These are phyloP conservation scores for Adansonia grandidieri DNA, from an alignment of 441 rosid genomes.

Conservation along the genomic window DNA sequence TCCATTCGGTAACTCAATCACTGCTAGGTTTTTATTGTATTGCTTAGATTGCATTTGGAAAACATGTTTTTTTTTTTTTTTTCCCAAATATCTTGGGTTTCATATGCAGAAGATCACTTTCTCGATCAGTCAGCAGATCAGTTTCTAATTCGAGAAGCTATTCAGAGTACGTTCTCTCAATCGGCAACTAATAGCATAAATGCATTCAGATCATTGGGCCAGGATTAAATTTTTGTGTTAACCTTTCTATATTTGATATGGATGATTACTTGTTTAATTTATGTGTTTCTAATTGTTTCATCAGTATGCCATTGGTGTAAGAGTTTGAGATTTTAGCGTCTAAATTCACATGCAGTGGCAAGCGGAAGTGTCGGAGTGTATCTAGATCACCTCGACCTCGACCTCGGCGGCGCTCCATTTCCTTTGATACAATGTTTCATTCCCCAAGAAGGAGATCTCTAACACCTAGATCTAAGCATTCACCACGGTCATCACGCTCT, in stretches of 20 bases:
- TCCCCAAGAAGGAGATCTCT: conserved; percentile 53
- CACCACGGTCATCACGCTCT: conserved; percentile 37
- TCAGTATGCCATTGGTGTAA: not conserved
- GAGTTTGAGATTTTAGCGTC: conserved; percentile 13
- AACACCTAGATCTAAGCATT: conserved; percentile 40
- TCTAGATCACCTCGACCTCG: conserved; percentile 69
- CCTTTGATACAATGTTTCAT: conserved; percentile 39
- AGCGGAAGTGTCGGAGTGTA: conserved; percentile 63
- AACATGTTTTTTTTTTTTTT: conserved; percentile 8
- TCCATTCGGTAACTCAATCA: conserved; percentile 42
- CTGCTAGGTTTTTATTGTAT: conserved; percentile 12
- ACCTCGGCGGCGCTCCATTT: conserved; percentile 40
- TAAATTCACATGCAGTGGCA: conserved; percentile 39
- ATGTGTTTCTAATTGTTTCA: not conserved
- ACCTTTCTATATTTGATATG: not conserved
- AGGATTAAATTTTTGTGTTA: not conserved
- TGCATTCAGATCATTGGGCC: not conserved
- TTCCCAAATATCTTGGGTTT: conserved; percentile 16
- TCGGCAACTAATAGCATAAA: not conserved
- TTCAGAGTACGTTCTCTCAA: conserved; percentile 50
- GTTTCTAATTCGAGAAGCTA: conserved; percentile 66
- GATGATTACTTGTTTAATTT: not conserved
- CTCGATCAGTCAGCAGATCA: conserved; percentile 59
- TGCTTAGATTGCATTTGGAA: not conserved
- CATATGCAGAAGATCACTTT: conserved; percentile 60